A percentile compares a stretch with the other conserved stretches of the same genome.
Evolutionary conservation across 257 asterid genomes (phyloP).

Genomic region (Solanum verrucosum): DNA sequence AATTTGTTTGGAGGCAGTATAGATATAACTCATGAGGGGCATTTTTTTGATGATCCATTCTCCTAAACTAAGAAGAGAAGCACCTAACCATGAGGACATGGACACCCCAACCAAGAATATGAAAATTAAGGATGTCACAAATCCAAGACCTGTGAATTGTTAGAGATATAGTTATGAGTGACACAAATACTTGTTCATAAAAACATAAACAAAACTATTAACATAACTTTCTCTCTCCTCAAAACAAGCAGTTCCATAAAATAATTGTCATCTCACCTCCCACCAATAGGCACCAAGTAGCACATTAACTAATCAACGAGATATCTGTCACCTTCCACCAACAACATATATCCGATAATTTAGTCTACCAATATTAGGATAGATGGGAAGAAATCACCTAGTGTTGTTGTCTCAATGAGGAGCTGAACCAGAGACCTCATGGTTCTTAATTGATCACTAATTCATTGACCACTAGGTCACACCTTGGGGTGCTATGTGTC

Average conservation of each 20-base stretch:
- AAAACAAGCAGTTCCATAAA: neutral
- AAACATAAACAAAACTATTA: neutral
- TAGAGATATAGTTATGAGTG: neutral
- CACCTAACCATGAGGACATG: conserved; percentile 19
- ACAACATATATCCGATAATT: too few relatives aligned
- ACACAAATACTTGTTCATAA: neutral
- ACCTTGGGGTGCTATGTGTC: neutral
- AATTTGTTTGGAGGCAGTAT: conserved; percentile 15
- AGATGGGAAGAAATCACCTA: neutral
- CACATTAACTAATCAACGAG: neutral
- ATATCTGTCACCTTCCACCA: too few relatives aligned
- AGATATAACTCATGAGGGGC: conserved; percentile 15
- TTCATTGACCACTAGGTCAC: too few relatives aligned
- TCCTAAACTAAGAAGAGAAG: conserved; percentile 13
- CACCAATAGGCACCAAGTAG: neutral
- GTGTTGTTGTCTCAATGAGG: neutral
- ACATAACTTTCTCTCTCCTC: too few relatives aligned
- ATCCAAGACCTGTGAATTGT: conserved; percentile 13
- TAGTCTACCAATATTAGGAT: too few relatives aligned
- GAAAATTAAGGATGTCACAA: conserved; percentile 14
- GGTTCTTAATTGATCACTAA: neutral
- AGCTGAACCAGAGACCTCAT: too few relatives aligned
- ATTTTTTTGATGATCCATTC: conserved; percentile 17
- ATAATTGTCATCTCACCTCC: neutral
- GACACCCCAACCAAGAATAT: conserved; percentile 17